phyloP scores from a whole-genome alignment of 73 alveolate species.

The Symbiodinium pilosum region DNA sequence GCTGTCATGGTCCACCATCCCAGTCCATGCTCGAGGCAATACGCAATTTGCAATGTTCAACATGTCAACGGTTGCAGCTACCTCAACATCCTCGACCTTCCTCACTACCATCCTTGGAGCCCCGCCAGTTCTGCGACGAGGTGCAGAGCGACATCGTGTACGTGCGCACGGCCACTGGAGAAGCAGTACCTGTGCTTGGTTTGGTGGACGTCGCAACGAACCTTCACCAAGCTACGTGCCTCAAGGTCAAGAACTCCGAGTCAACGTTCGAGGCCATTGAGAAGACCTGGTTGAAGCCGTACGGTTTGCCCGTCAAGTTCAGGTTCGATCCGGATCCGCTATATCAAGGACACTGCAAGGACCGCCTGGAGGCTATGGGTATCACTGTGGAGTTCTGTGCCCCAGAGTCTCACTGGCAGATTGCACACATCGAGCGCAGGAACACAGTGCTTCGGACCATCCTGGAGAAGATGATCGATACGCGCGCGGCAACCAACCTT shows the following conservation, averaged over 20 bases:
- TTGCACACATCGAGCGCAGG: not conserved
- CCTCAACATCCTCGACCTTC: slow-evolving; percentile 17
- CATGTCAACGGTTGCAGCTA: slow-evolving; percentile 21
- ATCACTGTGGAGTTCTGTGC: not conserved
- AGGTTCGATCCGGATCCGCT: not conserved
- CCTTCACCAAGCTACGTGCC: slow-evolving; percentile 7
- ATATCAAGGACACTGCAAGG: slow-evolving; percentile 5
- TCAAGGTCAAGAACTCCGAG: not conserved
- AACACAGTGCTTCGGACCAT: not conserved
- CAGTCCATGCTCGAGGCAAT: not conserved
- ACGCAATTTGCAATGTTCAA: not conserved
- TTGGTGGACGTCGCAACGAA: slow-evolving; percentile 28
- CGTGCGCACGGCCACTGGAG: not conserved
- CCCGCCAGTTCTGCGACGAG: slow-evolving; percentile 34
- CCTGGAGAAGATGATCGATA: slow-evolving; percentile 22
- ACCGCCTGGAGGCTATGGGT: not conserved
- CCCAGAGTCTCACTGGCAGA: slow-evolving; percentile 15
- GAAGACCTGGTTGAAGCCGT: slow-evolving; percentile 5
- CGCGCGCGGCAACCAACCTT: not conserved
- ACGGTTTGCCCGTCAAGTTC: not conserved
- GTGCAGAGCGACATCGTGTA: slow-evolving; percentile 30
- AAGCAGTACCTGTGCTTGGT: not conserved
- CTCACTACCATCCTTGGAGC: not conserved
- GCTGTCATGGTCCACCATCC: not conserved
- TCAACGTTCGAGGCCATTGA: not conserved